Evolutionary conservation across 306 rosid genomes (phyloP).

Genomic region (Quercus engelmannii): DNA sequence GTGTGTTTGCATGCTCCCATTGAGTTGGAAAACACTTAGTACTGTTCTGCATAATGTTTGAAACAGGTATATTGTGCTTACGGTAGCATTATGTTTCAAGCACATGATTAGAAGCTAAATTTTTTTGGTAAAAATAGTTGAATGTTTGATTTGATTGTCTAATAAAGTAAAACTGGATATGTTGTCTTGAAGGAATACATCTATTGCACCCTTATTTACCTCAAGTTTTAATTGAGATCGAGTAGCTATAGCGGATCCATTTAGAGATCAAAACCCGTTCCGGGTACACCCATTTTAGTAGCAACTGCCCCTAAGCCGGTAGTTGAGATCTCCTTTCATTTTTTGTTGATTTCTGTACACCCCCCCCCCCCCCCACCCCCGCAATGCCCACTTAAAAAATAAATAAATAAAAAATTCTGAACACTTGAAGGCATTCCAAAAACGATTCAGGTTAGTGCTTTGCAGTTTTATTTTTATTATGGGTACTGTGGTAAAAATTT

Average conservation of each 20-base stretch:
- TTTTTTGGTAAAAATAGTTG: not conserved
- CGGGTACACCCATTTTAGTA: too few species aligned
- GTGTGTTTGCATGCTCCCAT: not conserved
- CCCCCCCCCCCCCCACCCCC: not conserved
- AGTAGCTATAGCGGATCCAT: too few species aligned
- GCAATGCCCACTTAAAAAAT: too few species aligned
- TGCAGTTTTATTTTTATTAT: not conserved
- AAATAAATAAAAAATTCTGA: too few species aligned
- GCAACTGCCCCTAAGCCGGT: too few species aligned
- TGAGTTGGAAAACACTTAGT: not conserved
- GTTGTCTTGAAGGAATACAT: not conserved
- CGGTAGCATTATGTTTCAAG: not conserved
- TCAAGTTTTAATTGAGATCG: not conserved
- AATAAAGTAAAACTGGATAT: not conserved
- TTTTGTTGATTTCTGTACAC: not conserved
- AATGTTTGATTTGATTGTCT: not conserved
- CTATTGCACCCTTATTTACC: not conserved
- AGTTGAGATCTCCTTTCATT: not conserved
- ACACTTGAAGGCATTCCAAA: not conserved
- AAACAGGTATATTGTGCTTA: not conserved
- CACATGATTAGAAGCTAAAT: too few species aligned
- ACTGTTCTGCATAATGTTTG: not conserved
- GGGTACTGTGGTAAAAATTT: not conserved
- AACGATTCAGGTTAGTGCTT: not conserved
- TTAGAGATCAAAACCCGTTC: too few species aligned